These are phyloP conservation scores for Hypholoma sublateritium DNA, from an alignment of 768 basidiomycete species.

Conservation along the genomic window DNA sequence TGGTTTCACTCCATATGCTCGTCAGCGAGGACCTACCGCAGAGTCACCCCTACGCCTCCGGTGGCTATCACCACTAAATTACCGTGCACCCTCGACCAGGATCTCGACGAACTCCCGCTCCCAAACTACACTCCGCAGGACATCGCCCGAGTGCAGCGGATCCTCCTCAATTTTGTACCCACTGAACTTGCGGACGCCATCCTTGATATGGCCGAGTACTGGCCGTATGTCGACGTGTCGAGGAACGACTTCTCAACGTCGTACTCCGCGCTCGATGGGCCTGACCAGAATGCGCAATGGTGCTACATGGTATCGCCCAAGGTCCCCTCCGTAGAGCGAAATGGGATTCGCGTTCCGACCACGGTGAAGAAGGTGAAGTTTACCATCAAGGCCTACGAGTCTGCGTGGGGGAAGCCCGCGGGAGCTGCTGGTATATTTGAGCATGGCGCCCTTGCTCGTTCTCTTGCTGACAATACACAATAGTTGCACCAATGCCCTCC, in stretches of 20 bases:
- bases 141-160: slow-evolving; percentile 15
- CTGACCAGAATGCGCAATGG: slow-evolving; percentile 25
- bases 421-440: slow-evolving; percentile 6
- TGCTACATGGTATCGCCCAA: slow-evolving; percentile 23
- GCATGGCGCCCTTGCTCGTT: neutral
- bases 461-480: neutral
- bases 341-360: slow-evolving; percentile 17
- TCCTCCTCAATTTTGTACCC: slow-evolving; percentile 20
- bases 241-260: slow-evolving; percentile 22
- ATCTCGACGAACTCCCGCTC: slow-evolving; percentile 12
- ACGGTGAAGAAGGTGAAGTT: slow-evolving; percentile 23
- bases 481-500: neutral
- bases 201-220: slow-evolving; percentile 24
- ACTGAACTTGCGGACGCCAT: slow-evolving; percentile 23
- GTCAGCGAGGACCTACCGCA: neutral
- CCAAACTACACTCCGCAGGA: slow-evolving; percentile 16
- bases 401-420: slow-evolving; percentile 15
- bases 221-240: slow-evolving; percentile 20
- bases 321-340: slow-evolving; percentile 17
- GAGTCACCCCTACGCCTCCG: neutral
- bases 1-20: neutral
- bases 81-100: slow-evolving; percentile 20
- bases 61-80: slow-evolving; percentile 15
- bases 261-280: slow-evolving; percentile 21
- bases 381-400: slow-evolving; percentile 21